Evolutionary conservation across 169 alveolate species (phyloP).

Genomic region (Prorocentrum cordatum): DNA sequence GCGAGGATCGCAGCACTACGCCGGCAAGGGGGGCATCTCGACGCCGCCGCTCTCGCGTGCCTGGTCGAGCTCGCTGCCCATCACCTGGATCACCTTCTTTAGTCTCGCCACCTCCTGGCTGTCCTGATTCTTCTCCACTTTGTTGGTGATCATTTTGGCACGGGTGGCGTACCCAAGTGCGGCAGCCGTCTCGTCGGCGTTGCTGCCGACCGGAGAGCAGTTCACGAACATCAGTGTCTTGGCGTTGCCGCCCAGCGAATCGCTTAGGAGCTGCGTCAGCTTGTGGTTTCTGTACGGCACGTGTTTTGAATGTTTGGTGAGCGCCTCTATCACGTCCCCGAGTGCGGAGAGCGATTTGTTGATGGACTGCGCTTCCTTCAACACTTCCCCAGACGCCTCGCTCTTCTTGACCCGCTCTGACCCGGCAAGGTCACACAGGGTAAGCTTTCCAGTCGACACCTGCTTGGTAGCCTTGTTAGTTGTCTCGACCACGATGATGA

Average conservation of each 20-base stretch:
- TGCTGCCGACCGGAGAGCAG: not conserved
- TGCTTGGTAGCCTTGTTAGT: not conserved
- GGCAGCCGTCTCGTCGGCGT: not conserved
- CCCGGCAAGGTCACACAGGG: conserved; percentile 75
- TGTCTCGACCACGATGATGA: conserved; percentile 73
- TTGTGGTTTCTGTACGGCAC: conserved; percentile 84
- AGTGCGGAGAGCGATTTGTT: conserved; percentile 80
- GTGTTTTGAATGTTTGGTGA: conserved; percentile 49
- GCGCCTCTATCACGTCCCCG: conserved; percentile 81
- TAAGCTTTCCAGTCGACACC: conserved; percentile 40
- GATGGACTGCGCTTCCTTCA: conserved; percentile 82
- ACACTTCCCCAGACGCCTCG: conserved; percentile 80
- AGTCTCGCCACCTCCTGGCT: not conserved
- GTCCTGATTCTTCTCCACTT: not conserved
- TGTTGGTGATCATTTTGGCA: not conserved
- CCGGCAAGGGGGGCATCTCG: no score
- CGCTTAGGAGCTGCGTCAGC: conserved; percentile 77
- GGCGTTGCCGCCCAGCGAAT: conserved; percentile 72
- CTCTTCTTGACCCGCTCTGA: conserved; percentile 81
- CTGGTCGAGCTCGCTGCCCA: not conserved
- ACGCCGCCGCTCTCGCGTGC: no score
- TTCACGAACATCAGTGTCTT: conserved; percentile 66
- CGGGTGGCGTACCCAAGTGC: not conserved
- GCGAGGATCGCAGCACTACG: no score
- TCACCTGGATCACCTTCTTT: not conserved